These are phyloP conservation scores for Solanum virginianum DNA, from an alignment of 257 asterid genomes.

Conservation along the genomic window DNA sequence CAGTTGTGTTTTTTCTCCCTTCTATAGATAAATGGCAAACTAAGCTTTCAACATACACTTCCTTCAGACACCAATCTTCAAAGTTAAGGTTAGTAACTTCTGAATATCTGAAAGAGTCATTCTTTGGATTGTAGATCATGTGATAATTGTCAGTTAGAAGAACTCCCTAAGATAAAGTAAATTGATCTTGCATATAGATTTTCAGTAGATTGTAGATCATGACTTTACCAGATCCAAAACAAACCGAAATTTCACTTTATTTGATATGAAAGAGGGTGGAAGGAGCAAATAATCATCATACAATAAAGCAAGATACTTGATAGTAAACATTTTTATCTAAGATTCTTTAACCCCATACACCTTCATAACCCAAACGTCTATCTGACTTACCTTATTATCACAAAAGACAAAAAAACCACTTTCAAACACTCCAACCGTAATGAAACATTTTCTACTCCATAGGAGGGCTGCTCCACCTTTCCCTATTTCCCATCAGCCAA, in stretches of 20 bases:
- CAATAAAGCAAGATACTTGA: neutral
- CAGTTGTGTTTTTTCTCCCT: neutral
- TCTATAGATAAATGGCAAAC: neutral
- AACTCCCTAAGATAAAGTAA: too few relatives aligned
- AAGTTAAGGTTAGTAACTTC: neutral
- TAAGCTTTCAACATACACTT: neutral
- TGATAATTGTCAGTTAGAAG: too few relatives aligned
- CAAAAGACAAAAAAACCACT: constrained; percentile 26
- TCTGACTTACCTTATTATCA: neutral
- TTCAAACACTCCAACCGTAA: constrained; percentile 17
- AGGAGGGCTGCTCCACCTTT: constrained; percentile 15
- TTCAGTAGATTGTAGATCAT: constrained; percentile 26
- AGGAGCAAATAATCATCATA: too few relatives aligned
- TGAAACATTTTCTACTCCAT: constrained; percentile 2
- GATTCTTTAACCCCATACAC: constrained; percentile 13
- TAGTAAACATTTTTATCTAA: constrained; percentile 21
- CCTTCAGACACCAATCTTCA: neutral
- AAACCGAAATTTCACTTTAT: neutral
- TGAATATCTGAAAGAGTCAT: constrained; percentile 15
- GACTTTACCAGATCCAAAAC: neutral
- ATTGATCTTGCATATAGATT: too few relatives aligned
- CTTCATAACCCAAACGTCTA: constrained; percentile 43
- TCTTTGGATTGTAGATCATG: constrained; percentile 19
- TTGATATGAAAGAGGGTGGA: neutral
- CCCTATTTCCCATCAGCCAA: neutral